Base-by-base conservation (phyloP, 179 eudicot species). In the Silene coronaria region DNA sequence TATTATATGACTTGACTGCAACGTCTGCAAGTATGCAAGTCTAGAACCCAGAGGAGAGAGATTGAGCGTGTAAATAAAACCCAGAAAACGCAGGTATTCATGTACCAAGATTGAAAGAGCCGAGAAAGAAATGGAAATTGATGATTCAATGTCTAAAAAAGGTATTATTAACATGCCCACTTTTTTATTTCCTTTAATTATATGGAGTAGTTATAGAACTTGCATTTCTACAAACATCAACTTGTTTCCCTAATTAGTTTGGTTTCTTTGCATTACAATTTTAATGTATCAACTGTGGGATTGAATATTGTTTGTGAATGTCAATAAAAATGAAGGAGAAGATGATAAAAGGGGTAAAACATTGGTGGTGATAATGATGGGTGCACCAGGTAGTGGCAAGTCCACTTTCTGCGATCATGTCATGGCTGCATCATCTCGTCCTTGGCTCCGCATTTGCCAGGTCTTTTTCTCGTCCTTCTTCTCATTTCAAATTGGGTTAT, bases 381-480 rank as follows among this genome's bases (percentile, higher is more conserved):
- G 99, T 64, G 85, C 90, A 60, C 99, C 99, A 0, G 99, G 97
- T 9, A 92, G 99, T 77, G 99, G 99, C 71, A 95, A 95, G 83
- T 92, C 99, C 58, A 92, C 99, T 64, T 95, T 92, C 79, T 95
- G 96, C 30, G 89, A 92, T 21, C 75, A 71, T 46, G 91, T 95
- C 65, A 84, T 85, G 84, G 66, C 64, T 5, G 78, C 81, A 51
- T 86, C 97, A 3, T 73, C 85, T 75, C 89, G 95, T 38, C 79
- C 89, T 3, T 95, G 99, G 99, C 79, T 74, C 61, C 99, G 99
- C 70, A 84, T 95, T 68, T 95, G 99, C 70, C 99, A 95, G 97
- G 99, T 78, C 9, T 75, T 23, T 48, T 36, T 36, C 42, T 36
- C 42, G 6, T 36, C 42, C 42, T 10, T 70, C n/a, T 71, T 68